Evolutionary conservation across 768 basidiomycete genomes (phyloP), one percentile per base, ranked within the genome.

Genomic region (Auricularia heimuer): DNA sequence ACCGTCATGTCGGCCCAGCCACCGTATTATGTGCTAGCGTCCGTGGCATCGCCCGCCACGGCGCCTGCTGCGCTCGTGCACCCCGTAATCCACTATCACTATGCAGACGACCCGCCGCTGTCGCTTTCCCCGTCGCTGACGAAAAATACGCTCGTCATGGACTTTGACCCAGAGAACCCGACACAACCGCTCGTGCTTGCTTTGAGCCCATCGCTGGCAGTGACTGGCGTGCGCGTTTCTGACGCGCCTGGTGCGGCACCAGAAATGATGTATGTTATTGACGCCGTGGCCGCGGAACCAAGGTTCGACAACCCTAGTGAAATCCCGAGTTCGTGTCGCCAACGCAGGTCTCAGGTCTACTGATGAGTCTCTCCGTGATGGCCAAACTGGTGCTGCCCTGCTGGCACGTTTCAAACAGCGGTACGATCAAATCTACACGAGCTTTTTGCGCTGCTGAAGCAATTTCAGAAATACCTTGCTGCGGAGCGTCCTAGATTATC

Each of bases 61-160:
- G 36, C 71, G 24, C 67, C 74, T 18, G 63, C 73, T 14, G 62
- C 80, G n/a, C 78, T 89, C 62, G 75, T 81, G 11, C 91, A 93
- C 70, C 88, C 89, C 3, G 76, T 78, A 54, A 85, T 94, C 18
- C 87, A 92, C 69, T 92, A 92, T 72, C 88, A 90, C 69, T 93
- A 90, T 71, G 82, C 84, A 21, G 90, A 94, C 69, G 92, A 94
- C 71, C 80, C 86, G 0, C 86, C 89, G 3, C 74, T 84, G n/a
- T 74, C 83, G 11, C 75, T 92, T 12, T 75, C 90, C 47, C 86
- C 88, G 3, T 81, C 77, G 42, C 78, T 79, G 47, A 76, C 81
- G 11, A 79, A 83, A 62, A 91, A 72, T 88, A 88, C 69, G 85
- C 77, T 94, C 1, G 79, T 94, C 33, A 79, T 94, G 54, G 83